Conservation (phyloP, 306 rosid species). For the Herpetospermum pedunculosum region DNA sequence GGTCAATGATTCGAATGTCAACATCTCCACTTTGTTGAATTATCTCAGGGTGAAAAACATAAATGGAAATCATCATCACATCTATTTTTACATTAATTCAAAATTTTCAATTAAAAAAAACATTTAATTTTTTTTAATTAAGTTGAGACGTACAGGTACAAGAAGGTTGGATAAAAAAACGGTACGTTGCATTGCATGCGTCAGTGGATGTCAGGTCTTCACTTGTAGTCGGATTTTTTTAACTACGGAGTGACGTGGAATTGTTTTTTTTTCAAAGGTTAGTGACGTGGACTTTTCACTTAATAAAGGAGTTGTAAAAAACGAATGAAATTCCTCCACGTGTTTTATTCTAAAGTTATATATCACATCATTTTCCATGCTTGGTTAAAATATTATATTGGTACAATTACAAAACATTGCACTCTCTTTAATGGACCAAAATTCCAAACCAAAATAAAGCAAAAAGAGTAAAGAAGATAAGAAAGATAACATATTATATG, state of each 20-base stretch:
- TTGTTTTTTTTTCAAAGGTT: no score
- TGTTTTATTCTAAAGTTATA: background rate
- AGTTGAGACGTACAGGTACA: no score
- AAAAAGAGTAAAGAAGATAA: background rate
- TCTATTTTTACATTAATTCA: no score
- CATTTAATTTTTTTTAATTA: no score
- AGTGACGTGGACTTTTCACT: background rate
- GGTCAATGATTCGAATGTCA: no score
- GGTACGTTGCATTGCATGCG: background rate
- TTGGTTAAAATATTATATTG: background rate
- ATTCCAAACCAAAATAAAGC: conserved; percentile 2
- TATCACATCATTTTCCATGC: background rate
- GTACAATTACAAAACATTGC: background rate
- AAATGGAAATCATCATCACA: no score
- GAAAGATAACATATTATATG: background rate
- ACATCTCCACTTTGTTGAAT: no score
- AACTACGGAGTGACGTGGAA: background rate
- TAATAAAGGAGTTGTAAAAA: background rate
- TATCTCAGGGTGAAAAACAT: no score
- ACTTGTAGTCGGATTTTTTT: background rate
- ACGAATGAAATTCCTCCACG: background rate
- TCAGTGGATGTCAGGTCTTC: no score
- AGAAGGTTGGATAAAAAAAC: background rate
- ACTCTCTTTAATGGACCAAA: background rate
- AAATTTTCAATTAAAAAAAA: no score